These are phyloP conservation scores for Phyllosticta capitalensis DNA, from an alignment of 2,329 filamentous ascomycete species.

Conservation along the genomic window DNA sequence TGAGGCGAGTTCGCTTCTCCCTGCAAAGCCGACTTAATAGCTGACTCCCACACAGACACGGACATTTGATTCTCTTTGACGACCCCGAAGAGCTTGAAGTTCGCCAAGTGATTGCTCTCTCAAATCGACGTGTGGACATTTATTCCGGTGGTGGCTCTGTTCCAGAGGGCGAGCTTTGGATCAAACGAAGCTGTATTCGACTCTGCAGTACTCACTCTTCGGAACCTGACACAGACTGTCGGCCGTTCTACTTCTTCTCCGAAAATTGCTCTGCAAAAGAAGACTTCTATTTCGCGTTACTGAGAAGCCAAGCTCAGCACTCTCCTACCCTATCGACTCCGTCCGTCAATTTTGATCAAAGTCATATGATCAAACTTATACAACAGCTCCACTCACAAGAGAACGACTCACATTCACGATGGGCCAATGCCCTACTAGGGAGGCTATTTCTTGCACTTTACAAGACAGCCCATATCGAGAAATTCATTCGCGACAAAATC, in stretches of 20 bases:
- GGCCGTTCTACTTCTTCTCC: slow-evolving; percentile 88
- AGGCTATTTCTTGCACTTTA: slow-evolving; percentile 82
- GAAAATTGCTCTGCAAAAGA: slow-evolving; percentile 96
- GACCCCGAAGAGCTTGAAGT: slow-evolving; percentile 93
- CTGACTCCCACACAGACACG: slow-evolving; percentile 51
- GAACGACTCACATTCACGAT: slow-evolving; percentile 80
- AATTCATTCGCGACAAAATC: slow-evolving; percentile 72
- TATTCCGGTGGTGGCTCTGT: slow-evolving; percentile 70
- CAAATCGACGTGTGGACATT: slow-evolving; percentile 76
- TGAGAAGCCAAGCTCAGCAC: slow-evolving; percentile 71
- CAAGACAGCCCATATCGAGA: slow-evolving; percentile 71
- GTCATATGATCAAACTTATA: slow-evolving; percentile 80
- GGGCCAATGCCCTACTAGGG: slow-evolving; percentile 87
- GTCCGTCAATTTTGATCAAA: slow-evolving; percentile 68
- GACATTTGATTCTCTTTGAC: slow-evolving; percentile 95
- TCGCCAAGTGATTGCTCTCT: slow-evolving; percentile 86
- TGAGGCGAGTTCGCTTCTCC: slow-evolving; percentile 51
- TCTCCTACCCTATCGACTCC: slow-evolving; percentile 49
- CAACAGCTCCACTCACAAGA: slow-evolving; percentile 86
- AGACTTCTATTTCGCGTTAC: slow-evolving; percentile 91
- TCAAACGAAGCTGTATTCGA: slow-evolving; percentile 85
- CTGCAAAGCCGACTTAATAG: not conserved
- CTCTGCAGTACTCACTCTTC: slow-evolving; percentile 57
- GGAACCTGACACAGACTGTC: slow-evolving; percentile 45
- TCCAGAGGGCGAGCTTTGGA: slow-evolving; percentile 87